phyloP scores from a whole-genome alignment of 2,329 filamentous ascomycete genomes.

The Coniochaeta sp. region DNA sequence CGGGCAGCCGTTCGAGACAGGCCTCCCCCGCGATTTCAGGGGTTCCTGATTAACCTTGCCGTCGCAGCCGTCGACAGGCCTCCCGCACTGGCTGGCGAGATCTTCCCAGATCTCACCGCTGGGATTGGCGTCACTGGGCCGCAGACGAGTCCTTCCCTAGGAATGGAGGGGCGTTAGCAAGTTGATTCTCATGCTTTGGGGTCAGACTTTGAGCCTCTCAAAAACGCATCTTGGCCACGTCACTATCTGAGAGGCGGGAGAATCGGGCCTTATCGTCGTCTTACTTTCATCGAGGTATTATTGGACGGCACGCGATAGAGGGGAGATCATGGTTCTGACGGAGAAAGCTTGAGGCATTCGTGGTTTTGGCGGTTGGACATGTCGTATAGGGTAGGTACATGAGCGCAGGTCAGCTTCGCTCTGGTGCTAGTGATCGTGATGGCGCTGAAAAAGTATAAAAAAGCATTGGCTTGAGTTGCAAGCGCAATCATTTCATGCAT shows the following conservation, averaged over 20 bases:
- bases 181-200: background rate
- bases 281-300: background rate
- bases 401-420: too few relatives aligned
- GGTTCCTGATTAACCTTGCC: background rate
- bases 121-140: background rate
- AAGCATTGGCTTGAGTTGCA: too few relatives aligned
- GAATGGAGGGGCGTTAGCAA: background rate
- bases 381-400: too few relatives aligned
- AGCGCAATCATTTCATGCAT: background rate
- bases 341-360: background rate
- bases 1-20: background rate
- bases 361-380: too few relatives aligned
- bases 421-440: too few relatives aligned
- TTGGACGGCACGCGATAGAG: background rate
- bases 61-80: background rate
- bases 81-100: background rate
- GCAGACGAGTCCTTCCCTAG: background rate
- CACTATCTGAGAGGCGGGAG: background rate
- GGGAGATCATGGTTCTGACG: background rate
- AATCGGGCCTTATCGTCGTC: background rate
- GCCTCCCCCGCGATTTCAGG: background rate
- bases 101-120: background rate
- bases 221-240: too few relatives aligned
- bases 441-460: too few relatives aligned
- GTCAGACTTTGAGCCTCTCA: background rate